These are phyloP conservation scores for Fusarium fujikuroi DNA, from an alignment of 2,329 filamentous ascomycete species.

Conservation along the genomic window DNA sequence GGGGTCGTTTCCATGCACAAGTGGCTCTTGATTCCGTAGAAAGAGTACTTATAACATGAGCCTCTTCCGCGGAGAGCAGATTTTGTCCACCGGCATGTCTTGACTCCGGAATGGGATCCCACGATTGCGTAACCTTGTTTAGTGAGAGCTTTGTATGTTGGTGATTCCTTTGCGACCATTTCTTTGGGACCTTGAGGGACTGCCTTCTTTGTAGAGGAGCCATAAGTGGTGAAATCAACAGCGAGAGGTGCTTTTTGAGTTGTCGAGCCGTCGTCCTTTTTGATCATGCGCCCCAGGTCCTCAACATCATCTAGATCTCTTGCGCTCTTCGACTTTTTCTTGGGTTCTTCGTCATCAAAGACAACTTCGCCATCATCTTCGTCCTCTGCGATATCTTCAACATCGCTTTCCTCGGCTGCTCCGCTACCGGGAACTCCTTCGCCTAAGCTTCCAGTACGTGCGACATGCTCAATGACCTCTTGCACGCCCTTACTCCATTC, in stretches of 20 bases:
- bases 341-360: slow-evolving; percentile 54
- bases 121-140: slow-evolving; percentile 98
- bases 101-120: slow-evolving; percentile 94
- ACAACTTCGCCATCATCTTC: slow-evolving; percentile 65
- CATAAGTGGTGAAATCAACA: slow-evolving; percentile 86
- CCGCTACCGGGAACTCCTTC: slow-evolving; percentile 81
- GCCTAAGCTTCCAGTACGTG: slow-evolving; percentile 66
- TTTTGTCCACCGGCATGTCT: slow-evolving; percentile 99
- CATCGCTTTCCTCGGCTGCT: slow-evolving; percentile 85
- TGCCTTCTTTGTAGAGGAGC: slow-evolving; percentile 59
- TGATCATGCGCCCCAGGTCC: slow-evolving; percentile 77
- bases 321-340: slow-evolving; percentile 50
- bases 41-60: slow-evolving; percentile 97
- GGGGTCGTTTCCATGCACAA: slow-evolving; percentile 99
- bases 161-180: slow-evolving; percentile 93
- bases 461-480: slow-evolving; percentile 75
- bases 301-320: slow-evolving; percentile 80
- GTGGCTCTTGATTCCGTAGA: slow-evolving; percentile 96
- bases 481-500: slow-evolving; percentile 84
- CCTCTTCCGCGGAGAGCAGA: slow-evolving; percentile 92
- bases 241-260: slow-evolving; percentile 66
- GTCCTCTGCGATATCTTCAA: slow-evolving; percentile 72
- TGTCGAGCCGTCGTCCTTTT: slow-evolving; percentile 51
- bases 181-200: slow-evolving; percentile 72
- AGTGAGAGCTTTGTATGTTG: slow-evolving; percentile 87